Percentiles rank a stretch among this genome's conserved stretches.
Evolutionary conservation across 352 stramenopile genomes (phyloP).

Genomic region (Globisporangium iwayamae): DNA sequence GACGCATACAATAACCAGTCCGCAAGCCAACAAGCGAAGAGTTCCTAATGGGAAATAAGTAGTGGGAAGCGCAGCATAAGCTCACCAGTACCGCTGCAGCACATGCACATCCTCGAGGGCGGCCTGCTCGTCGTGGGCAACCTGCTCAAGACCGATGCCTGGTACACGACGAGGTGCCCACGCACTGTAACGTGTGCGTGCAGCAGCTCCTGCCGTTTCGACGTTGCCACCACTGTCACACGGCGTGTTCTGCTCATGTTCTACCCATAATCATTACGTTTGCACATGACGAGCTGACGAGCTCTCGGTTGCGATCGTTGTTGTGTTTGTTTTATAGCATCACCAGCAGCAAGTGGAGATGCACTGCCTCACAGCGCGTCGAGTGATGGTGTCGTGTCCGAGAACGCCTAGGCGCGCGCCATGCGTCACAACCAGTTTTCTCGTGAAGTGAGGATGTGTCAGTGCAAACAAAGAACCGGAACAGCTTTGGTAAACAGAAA

Average conservation of each 20-base stretch:
- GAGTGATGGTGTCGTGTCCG: neutral
- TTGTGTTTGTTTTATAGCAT: neutral
- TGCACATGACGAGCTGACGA: neutral
- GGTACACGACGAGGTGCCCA: conserved; percentile 64
- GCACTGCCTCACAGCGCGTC: neutral
- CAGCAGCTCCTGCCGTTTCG: conserved; percentile 80
- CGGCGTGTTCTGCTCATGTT: conserved; percentile 20
- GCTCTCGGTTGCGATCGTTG: neutral
- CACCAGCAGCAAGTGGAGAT: neutral
- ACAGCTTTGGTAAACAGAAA: no score
- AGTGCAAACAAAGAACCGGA: no score
- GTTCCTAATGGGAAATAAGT: conserved; percentile 1
- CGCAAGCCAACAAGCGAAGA: no score
- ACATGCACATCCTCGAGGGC: conserved; percentile 76
- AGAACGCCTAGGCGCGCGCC: no score
- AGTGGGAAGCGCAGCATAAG: conserved; percentile 16
- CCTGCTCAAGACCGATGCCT: conserved; percentile 60
- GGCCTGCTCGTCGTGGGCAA: conserved; percentile 68
- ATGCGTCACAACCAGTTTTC: conserved; percentile 22
- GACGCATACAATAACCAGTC: neutral
- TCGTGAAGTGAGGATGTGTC: no score
- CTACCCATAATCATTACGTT: neutral
- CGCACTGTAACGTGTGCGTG: conserved; percentile 78
- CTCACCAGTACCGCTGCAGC: conserved; percentile 25
- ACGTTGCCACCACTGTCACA: conserved; percentile 73